Evolutionary conservation across 768 basidiomycete genomes (phyloP).

Genomic region (Russula dissimulans): DNA sequence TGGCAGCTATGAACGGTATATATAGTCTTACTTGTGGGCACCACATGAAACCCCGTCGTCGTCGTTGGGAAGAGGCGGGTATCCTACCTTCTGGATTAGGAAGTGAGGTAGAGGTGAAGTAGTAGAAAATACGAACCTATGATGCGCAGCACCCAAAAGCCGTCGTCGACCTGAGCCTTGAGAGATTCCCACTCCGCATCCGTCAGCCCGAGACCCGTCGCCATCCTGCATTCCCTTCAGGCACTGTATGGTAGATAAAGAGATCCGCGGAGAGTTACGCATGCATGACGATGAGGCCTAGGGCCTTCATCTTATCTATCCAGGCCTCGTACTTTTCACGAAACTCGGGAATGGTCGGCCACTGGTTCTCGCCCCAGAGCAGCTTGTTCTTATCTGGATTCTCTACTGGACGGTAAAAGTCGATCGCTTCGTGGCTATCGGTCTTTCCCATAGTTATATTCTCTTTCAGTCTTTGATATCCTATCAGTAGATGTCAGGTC

Average conservation of each 20-base stretch:
- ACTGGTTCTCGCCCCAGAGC: conserved; percentile 83
- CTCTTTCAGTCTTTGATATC: conserved; percentile 72
- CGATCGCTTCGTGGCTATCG: conserved; percentile 79
- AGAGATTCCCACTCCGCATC: conserved; percentile 60
- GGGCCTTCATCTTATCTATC: conserved; percentile 76
- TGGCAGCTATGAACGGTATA: neutral
- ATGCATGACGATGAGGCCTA: conserved; percentile 79
- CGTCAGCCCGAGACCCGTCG: conserved; percentile 67
- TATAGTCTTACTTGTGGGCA: conserved; percentile 60
- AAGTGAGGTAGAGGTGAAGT: neutral
- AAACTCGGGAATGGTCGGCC: conserved; percentile 59
- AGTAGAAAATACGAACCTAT: conserved; percentile 43
- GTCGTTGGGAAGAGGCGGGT: conserved; percentile 74
- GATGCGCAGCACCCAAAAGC: conserved; percentile 84
- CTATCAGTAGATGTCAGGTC: conserved; percentile 30
- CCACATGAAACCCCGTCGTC: conserved; percentile 85
- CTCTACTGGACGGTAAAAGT: conserved; percentile 69
- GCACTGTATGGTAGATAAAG: neutral
- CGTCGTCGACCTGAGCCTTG: conserved; percentile 63
- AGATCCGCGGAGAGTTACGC: conserved; percentile 39
- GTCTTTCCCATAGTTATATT: conserved; percentile 81
- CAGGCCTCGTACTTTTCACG: conserved; percentile 58
- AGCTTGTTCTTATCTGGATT: conserved; percentile 60
- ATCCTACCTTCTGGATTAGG: conserved; percentile 38
- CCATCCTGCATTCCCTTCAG: conserved; percentile 48